A percentile compares a stretch with the other conserved stretches of the same genome.
Conservation (phyloP, 495 filamentous ascomycete genomes). For the Filosporella fistucella region DNA sequence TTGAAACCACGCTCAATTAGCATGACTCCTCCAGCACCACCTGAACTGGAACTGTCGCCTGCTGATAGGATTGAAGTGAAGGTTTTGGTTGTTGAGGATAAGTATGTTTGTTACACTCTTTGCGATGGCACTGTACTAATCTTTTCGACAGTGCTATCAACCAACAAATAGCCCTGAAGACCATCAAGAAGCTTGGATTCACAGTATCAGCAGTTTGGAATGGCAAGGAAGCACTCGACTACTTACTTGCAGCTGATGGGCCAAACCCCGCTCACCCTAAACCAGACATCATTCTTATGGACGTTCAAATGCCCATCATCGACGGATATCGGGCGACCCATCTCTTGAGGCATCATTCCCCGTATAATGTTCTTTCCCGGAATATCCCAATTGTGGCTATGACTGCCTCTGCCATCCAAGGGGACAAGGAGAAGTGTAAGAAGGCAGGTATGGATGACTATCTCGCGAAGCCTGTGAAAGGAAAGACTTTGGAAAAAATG, state of each 20-base stretch:
- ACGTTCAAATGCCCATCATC: constrained; percentile 80
- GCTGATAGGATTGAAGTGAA: constrained; percentile 50
- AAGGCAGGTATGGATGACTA: constrained; percentile 83
- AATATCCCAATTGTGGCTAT: constrained; percentile 73
- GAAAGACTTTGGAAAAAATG: constrained; percentile 65
- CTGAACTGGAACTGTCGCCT: constrained; percentile 33
- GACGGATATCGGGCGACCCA: constrained; percentile 76
- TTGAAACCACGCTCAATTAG: constrained; percentile 29
- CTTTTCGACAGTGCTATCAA: constrained; percentile 53
- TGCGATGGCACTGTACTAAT: constrained; percentile 18
- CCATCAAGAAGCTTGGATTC: constrained; percentile 73
- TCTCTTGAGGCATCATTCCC: constrained; percentile 57
- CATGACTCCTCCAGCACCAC: constrained; percentile 19
- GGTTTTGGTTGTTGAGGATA: constrained; percentile 77
- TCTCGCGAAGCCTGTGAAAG: constrained; percentile 70
- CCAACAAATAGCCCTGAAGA: constrained; percentile 72
- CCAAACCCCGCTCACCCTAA: constrained; percentile 34
- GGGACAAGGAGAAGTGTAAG: constrained; percentile 73
- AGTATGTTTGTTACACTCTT: constrained; percentile 38
- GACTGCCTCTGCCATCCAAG: constrained; percentile 78
- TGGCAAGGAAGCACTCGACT: constrained; percentile 71
- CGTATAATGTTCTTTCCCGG: constrained; percentile 46
- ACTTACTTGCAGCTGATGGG: constrained; percentile 37
- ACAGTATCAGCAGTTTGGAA: constrained; percentile 66
- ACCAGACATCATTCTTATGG: constrained; percentile 83